Evolutionary conservation across 176 grass and related monocot species (phyloP), one percentile per base, ranked within the genome.

Genomic region (Paspalum vaginatum): DNA sequence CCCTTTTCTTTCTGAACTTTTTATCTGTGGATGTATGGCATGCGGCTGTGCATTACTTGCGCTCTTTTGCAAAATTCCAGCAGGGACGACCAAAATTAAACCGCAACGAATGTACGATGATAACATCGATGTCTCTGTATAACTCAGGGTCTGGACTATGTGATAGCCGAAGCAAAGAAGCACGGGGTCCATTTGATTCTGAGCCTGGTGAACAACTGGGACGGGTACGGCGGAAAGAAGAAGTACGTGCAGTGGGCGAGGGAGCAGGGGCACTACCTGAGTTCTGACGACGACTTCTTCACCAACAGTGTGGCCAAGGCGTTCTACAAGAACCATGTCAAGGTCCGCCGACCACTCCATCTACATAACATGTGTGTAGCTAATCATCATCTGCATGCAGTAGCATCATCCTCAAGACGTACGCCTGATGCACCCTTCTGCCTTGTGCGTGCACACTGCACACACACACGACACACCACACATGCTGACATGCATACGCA

Each of bases 231-330:
- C 43, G 95, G 91, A 2, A 94, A 90, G 89, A 85, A 76, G 40
- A 89, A 92, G 51, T 97, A 97, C 65, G 85, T 94, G 66, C 85
- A 94, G 41, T 97, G 94, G 94, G 94, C 91, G 12, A 92, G 74
- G 45, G 63, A 75, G 10, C 58, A 85, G 75, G 89, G 91, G 1
- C 87, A 92, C 66, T 11, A 44, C 68, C 15, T 97, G 44, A 52
- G 15, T 37, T 92, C 87, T 1, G 83, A 90, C 1, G 94, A 97
- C 15, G 85, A 90, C 25, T 97, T 92, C 81, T 97, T 90, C 73
- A 66, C 47, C 0, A 61, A 68, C 70, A 75, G 68, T 2, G 46
- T 87, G 18, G 81, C 81, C 38, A 91, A 79, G 55, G 61, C 25
- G 21, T 94, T 82, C 68, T 97, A 92, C 89, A 94, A 92, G 79